Percentiles rank a stretch among this genome's conserved stretches.
Evolutionary conservation across 2,329 filamentous ascomycete species (phyloP).

Genomic region (Bipolaris bicolor): DNA sequence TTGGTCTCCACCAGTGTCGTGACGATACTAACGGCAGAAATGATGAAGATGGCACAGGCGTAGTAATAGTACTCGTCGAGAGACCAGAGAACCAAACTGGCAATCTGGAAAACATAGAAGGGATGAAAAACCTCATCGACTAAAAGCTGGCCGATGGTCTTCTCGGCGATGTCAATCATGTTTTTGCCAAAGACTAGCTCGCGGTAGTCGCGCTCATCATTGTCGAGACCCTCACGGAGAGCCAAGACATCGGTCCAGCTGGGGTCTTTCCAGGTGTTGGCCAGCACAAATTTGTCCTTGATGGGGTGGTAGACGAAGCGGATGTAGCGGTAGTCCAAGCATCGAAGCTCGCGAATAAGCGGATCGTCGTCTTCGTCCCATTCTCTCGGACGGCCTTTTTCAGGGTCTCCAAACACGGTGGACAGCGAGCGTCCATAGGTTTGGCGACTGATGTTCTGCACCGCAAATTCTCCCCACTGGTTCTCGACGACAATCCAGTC

Average conservation of each 20-base stretch:
- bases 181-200: slow-evolving; percentile 90
- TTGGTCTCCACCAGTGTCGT: slow-evolving; percentile 90
- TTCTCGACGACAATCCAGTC: slow-evolving; percentile 97
- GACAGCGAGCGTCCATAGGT: slow-evolving; percentile 68
- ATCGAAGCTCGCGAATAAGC: slow-evolving; percentile 74
- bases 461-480: slow-evolving; percentile 90
- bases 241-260: slow-evolving; percentile 79
- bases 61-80: slow-evolving; percentile 98
- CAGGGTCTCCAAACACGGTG: slow-evolving; percentile 70
- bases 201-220: slow-evolving; percentile 82
- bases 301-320: slow-evolving; percentile 89
- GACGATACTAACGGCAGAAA: slow-evolving; percentile 89
- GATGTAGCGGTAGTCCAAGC: slow-evolving; percentile 91
- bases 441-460: slow-evolving; percentile 70
- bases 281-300: slow-evolving; percentile 85
- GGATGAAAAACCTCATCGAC: slow-evolving; percentile 96
- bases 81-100: slow-evolving; percentile 92
- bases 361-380: slow-evolving; percentile 76
- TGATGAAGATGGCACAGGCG: slow-evolving; percentile 89
- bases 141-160: slow-evolving; percentile 79
- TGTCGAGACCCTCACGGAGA: slow-evolving; percentile 81
- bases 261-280: slow-evolving; percentile 93
- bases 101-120: slow-evolving; percentile 97
- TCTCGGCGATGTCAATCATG: slow-evolving; percentile 90
- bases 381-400: slow-evolving; percentile 71